phyloP scores from a whole-genome alignment of 139 green algal genomes.

The Pleodorina starrii region DNA sequence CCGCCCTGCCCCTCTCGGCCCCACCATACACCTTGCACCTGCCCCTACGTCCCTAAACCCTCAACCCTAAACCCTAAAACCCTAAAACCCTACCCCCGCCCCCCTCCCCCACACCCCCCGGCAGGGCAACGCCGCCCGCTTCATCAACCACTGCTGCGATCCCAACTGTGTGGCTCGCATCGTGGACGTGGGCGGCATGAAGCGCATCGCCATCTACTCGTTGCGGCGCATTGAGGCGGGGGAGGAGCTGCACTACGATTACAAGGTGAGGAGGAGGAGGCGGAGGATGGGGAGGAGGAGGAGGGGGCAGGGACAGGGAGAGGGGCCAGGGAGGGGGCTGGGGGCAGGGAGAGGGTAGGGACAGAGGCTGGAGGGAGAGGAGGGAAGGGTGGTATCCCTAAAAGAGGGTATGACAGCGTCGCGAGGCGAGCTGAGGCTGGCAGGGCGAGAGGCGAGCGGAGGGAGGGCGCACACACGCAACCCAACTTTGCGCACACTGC shows the following conservation, averaged over 20 bases:
- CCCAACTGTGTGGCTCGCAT: constrained; percentile 93
- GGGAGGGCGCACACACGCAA: too few relatives aligned
- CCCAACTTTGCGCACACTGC: too few relatives aligned
- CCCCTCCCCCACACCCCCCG: neutral
- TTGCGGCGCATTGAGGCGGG: constrained; percentile 73
- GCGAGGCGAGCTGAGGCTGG: too few relatives aligned
- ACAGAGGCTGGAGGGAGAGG: too few relatives aligned
- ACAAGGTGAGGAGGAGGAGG: constrained; percentile 81
- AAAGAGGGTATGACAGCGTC: too few relatives aligned
- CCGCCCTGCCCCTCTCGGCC: neutral
- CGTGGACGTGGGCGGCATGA: constrained; percentile 62
- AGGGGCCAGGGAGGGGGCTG: too few relatives aligned
- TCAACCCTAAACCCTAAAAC: neutral
- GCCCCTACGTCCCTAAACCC: neutral
- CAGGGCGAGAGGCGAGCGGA: too few relatives aligned
- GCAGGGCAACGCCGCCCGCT: constrained; percentile 77
- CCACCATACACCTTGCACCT: too few relatives aligned
- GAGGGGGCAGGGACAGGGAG: too few relatives aligned
- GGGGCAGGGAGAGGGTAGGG: too few relatives aligned
- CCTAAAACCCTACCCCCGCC: neutral
- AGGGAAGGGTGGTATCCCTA: too few relatives aligned
- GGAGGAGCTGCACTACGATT: constrained; percentile 92
- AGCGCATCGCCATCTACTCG: constrained; percentile 88
- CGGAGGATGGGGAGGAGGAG: too few relatives aligned
- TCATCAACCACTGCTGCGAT: constrained; percentile 96